Base-by-base conservation (phyloP, 192 early-diverging fungal species). In the Lunasporangiospora selenospora region DNA sequence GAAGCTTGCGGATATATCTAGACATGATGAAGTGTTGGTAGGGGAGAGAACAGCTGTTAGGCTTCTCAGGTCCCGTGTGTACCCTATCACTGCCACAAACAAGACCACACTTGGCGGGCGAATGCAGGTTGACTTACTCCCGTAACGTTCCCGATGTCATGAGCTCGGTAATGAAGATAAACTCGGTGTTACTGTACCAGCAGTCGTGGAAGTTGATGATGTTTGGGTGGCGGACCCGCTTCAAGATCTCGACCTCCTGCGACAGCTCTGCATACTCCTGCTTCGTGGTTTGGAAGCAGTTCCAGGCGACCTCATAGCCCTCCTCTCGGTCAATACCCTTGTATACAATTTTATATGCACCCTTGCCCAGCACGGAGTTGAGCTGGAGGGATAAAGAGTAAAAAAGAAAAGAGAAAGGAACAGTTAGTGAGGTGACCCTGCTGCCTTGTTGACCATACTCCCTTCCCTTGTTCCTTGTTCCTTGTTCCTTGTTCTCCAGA, bases 301-400 rank as follows among this genome's bases (percentile, higher is more conserved):
- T 95, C 93, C 93, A 95, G 26, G 93, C 93, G 12, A 95, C 91
- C 69, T 95, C 93, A 31, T 94, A 87, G 47, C 93, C 93, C 58
- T 93, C 90, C 53, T 95, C 93, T 36, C 89, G 83, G 73, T 95
- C 93, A 67, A 93, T 89, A 32, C 88, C 89, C 66, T 92, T 92
- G 80, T 83, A 95, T 8, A 95, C 93, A 56, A 92, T 86, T 67
- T 95, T 95, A 80, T 91, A 93, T 9, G 93, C 93, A 6, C 93
- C 93, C 65, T 87, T 89, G 34, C 93, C 93, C 9, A 95, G 84
- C 33, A 75, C 65, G 6, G 83, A 81, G 37, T 85, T 85, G 23
- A 85, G 56, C 64, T 80, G 71, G 10, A 42, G 27, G 26, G 34
- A 34, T 26, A 32, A 52, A 27, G 37, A 24, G 24, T 50, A 23